Evolutionary conservation across 2,329 filamentous ascomycete genomes (phyloP).

Genomic region (Didymellaceae sp.): DNA sequence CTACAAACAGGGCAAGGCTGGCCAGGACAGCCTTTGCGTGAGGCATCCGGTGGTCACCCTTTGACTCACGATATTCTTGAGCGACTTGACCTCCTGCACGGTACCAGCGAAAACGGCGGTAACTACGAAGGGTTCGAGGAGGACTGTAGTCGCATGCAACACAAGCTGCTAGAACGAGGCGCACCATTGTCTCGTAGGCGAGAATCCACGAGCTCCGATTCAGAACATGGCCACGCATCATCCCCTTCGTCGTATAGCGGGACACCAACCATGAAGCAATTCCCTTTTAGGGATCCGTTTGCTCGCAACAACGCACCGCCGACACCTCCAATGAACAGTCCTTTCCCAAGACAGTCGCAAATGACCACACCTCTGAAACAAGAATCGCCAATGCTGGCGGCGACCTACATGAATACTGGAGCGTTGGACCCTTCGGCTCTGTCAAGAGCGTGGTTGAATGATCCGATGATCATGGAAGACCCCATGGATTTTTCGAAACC

Average conservation of each 20-base stretch:
- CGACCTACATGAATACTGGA: slow-evolving; percentile 38
- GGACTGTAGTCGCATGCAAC: slow-evolving; percentile 62
- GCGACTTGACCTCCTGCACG: slow-evolving; percentile 63
- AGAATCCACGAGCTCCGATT: slow-evolving; percentile 64
- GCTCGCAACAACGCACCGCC: slow-evolving; percentile 43
- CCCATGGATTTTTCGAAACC: slow-evolving; percentile 45
- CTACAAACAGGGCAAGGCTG: slow-evolving; percentile 61
- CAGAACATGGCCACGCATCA: slow-evolving; percentile 59
- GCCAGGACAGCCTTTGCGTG: slow-evolving; percentile 61
- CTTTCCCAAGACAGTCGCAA: slow-evolving; percentile 46
- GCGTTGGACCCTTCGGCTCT: slow-evolving; percentile 42
- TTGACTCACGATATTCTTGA: slow-evolving; percentile 70
- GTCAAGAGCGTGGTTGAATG: slow-evolving; percentile 40
- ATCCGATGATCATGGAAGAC: slow-evolving; percentile 48
- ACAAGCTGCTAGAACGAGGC: slow-evolving; percentile 61
- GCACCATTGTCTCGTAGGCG: slow-evolving; percentile 59
- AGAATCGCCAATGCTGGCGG: slow-evolving; percentile 37
- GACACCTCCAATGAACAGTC: slow-evolving; percentile 49
- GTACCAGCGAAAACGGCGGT: slow-evolving; percentile 53
- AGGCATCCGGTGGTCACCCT: slow-evolving; percentile 61
- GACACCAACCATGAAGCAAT: slow-evolving; percentile 47
- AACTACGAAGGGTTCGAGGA: slow-evolving; percentile 65
- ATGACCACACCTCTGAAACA: slow-evolving; percentile 40
- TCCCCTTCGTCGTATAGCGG: slow-evolving; percentile 46
- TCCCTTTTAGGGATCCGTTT: slow-evolving; percentile 42